Base-by-base conservation (phyloP, 208 protist species). In the Plasmodiophora brassicae region DNA sequence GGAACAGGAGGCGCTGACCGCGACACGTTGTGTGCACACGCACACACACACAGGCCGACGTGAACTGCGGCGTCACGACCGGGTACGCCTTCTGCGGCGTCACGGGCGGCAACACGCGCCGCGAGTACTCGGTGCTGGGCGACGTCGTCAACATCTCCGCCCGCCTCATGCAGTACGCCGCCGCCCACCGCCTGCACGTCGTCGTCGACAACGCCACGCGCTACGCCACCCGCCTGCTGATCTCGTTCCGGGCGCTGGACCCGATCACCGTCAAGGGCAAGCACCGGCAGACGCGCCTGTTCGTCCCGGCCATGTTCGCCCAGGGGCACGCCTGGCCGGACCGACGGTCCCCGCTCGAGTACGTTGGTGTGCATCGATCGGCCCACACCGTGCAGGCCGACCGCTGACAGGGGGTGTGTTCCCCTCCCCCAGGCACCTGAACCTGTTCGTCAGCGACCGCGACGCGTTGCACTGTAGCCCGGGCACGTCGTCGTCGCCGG, bases 191-290 rank as follows among this genome's bases (percentile, higher is more conserved):
- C 10, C n/a, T 78, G 32, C n/a, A n/a, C 5, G 10, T 78, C 32
- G 65, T 78, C 5, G 65, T 78, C 5, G 65, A 78, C 41, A 78
- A 78, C n/a, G 65, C 65, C 65, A 78, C 65, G 5, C 5, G 65
- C 20, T 78, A 78, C n/a, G 65, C 65, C 65, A 78, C 65, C 5
- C 65, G 65, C 5, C n/a, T 78, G 14, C 65, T 78, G n/a, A 14
- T 78, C 28, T 65, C 45, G 25, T 86, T 57, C n/a, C 5, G 50
- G n/a, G 28, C 45, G 20, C 84, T 86, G 84, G 46, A 53, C 35
- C 84, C 84, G 28, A 86, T 86, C 28, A 86, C 28, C 28, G 84
- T 86, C 35, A 86, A 86, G n/a, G 84, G 84, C 10, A 86, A 86
- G n/a, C 28, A 8, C 25, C 28, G 43, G 10, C 28, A 54, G 50